Conservation (phyloP, 495 filamentous ascomycete genomes). For the Evansstolkia leycettana region DNA sequence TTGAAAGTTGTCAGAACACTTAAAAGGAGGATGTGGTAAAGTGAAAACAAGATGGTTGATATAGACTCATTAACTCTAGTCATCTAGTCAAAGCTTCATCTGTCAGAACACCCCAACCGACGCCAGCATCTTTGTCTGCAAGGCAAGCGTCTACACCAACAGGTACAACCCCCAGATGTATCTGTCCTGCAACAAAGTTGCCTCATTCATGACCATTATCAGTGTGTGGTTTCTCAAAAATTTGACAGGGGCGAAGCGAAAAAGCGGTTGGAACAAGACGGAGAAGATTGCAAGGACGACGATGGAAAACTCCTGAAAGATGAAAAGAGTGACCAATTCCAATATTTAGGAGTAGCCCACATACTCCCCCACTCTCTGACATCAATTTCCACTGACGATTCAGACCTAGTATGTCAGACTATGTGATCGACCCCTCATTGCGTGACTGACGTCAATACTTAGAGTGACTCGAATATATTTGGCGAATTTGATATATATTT, state of each 20-base stretch:
- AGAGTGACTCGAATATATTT: conserved; percentile 16
- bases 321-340: conserved; percentile 5
- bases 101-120: conserved; percentile 9
- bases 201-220: conserved; percentile 12
- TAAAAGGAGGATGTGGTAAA: too few relatives aligned
- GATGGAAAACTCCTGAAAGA: conserved; percentile 5
- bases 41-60: too few relatives aligned
- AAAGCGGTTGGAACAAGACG: conserved; percentile 3
- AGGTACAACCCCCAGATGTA: conserved; percentile 7
- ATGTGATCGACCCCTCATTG: not conserved
- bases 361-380: conserved; percentile 11
- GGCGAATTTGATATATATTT: conserved; percentile 15
- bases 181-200: conserved; percentile 10
- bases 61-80: not conserved
- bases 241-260: conserved; percentile 11
- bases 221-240: conserved; percentile 13
- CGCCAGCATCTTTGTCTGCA: conserved; percentile 7
- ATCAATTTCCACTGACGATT: conserved; percentile 1
- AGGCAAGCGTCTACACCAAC: conserved; percentile 2
- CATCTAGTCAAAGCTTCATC: conserved; percentile 8
- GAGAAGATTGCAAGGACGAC: conserved; percentile 6
- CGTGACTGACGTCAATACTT: conserved; percentile 1
- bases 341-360: conserved; percentile 10
- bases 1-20: too few relatives aligned
- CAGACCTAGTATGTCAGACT: conserved; percentile 4